phyloP scores from a whole-genome alignment of 2,329 filamentous ascomycete genomes.

The Cladosporium phlei region DNA sequence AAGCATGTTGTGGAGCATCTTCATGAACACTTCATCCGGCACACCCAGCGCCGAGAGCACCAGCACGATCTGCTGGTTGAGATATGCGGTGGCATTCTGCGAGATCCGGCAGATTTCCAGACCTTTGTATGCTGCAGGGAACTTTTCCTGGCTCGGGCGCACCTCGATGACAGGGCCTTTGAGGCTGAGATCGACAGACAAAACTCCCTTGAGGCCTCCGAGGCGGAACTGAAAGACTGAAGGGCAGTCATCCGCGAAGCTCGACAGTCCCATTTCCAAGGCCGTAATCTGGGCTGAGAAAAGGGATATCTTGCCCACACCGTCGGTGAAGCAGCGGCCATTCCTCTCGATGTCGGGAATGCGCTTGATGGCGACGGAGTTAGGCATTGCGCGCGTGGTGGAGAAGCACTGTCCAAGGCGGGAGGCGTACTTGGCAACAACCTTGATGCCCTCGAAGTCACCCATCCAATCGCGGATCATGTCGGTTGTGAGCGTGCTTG shows the following conservation, averaged over 20 bases:
- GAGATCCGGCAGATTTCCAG: constrained; percentile 85
- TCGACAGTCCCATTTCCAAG: constrained; percentile 60
- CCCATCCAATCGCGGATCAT: constrained; percentile 86
- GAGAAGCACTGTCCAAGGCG: constrained; percentile 93
- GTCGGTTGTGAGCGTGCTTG: constrained; percentile 61
- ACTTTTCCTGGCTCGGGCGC: constrained; percentile 83
- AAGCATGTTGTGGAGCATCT: constrained; percentile 65
- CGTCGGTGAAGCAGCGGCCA: constrained; percentile 76
- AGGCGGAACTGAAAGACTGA: constrained; percentile 90
- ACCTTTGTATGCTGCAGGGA: constrained; percentile 62
- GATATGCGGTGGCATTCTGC: constrained; percentile 66
- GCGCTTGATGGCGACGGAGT: constrained; percentile 52
- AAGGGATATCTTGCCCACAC: constrained; percentile 84
- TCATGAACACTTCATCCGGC: constrained; percentile 58
- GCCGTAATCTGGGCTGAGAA: constrained; percentile 71
- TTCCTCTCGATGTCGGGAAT: constrained; percentile 68
- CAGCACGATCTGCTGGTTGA: constrained; percentile 86
- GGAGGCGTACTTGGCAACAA: constrained; percentile 85
- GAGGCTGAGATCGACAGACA: constrained; percentile 62
- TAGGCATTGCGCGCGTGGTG: constrained; percentile 71
- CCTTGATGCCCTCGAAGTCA: constrained; percentile 70
- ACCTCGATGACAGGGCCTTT: constrained; percentile 69
- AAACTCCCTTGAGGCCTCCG: constrained; percentile 85
- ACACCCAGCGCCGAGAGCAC: constrained; percentile 79
- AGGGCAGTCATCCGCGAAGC: constrained; percentile 52